Base-by-base conservation (phyloP, 495 filamentous ascomycete genomes). In the Jackrogersella multiformis region DNA sequence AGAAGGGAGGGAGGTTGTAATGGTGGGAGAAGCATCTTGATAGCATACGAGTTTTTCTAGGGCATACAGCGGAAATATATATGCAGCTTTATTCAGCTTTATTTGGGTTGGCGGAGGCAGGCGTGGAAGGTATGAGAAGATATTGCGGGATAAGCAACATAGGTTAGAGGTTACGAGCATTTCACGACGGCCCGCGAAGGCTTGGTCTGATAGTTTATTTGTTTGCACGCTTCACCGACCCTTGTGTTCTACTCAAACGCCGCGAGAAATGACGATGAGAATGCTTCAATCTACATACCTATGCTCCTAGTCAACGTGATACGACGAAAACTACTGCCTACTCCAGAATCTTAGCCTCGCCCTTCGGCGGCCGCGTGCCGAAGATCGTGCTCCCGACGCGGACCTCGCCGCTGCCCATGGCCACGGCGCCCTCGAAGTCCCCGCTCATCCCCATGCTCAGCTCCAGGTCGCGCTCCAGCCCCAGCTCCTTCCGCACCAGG, bases 361-460 rank as follows among this genome's bases (percentile, higher is more conserved):
- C 79, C 82, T 88, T 96, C 21, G 84, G 78, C 48, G 90, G 90
- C 73, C 95, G 80, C 70, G 87, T 80, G 30, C 95, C 95, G 78
- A 99, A 99, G 42, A 99, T 95, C 15, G 90, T 92, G 65, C 90
- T 97, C 2, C 95, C 95, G 16, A 99, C 87, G n/a, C 95, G 82
- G n/a, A 99, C 94, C 83, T 98, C 92, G 67, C 87, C 85, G 80
- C 93, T 96, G 0, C 96, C 95, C 79, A 90, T 78, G 13, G 73
- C 76, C 76, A 99, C 90, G 12, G 94, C 95, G 0, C 89, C 90
- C 79, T 98, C 96, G 75, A 91, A 99, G 80, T 99, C 95, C 72
- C 88, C 86, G 75, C 93, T 97, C 95, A 99, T 99, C 2, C 86
- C 87, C 86, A 88, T 88, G 66, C 86, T 88, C 67, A 88, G 68